Evolutionary conservation across 495 filamentous ascomycete species (phyloP), one percentile per base, ranked within the genome.

Genomic region (Aspergillus avenaceus): DNA sequence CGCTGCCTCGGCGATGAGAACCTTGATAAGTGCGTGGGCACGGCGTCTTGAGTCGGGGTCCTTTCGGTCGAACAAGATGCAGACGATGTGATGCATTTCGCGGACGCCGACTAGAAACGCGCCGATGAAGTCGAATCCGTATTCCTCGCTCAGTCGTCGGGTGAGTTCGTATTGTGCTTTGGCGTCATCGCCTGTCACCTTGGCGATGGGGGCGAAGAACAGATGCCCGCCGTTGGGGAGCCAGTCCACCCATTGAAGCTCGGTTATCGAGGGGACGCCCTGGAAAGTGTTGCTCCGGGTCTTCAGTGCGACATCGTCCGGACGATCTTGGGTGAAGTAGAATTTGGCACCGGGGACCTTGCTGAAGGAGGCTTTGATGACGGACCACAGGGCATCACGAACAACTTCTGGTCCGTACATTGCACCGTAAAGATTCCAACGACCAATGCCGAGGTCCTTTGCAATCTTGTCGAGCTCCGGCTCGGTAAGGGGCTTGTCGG

Each of bases 121-220:
- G 0, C 70, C 70, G 45, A 82, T 73, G 40, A 78, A 70, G 41
- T 84, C 79, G 32, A 83, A 68, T 1, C 72, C 75, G 29, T 52
- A 69, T 56, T 65, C 70, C 12, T 34, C 31, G 31, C 31, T n/a
- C n/a, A 34, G n/a, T 6, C 31, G 31, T 3, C 31, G n/a, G 31
- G 12, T 34, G 25, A 25, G 42, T 14, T 29, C 50, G 58, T 56
- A 71, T 46, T 57, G 58, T 42, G 41, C 55, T 46, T 60, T 66
- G 41, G 74, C 72, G 9, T 81, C 79, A 1, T 63, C 60, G 8
- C 73, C 78, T n/a, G 70, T 56, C 25, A 76, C 74, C n/a, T 72
- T 71, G 8, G 68, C 62, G 42, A 84, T 78, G 16, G 81, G 81
- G n/a, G 67, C 71, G 61, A 82, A 84, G 58, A 74, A 76, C 2